phyloP scores from a whole-genome alignment of 2,329 filamentous ascomycete species.

The Neofusicoccum parvum region DNA sequence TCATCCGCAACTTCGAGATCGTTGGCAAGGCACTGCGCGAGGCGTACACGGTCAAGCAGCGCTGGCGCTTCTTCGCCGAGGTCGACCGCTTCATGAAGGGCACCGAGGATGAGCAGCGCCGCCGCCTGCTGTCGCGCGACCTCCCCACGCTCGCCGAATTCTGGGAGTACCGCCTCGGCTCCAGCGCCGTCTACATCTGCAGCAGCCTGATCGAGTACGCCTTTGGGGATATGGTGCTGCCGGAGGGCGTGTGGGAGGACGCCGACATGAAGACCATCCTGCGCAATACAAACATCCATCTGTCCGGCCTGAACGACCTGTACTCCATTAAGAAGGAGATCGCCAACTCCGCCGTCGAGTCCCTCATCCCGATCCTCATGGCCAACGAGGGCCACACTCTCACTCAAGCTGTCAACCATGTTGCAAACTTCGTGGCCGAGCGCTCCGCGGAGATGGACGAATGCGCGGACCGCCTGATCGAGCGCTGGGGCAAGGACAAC shows the following conservation, averaged over 20 bases:
- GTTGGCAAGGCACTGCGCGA: background rate
- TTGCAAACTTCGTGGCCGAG: background rate
- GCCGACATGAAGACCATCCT: background rate
- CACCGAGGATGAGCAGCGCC: slow-evolving; percentile 13
- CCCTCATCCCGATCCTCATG: slow-evolving; percentile 2
- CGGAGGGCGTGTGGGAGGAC: background rate
- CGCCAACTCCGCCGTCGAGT: background rate
- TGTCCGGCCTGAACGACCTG: slow-evolving; percentile 3
- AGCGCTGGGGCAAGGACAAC: background rate
- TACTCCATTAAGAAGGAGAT: slow-evolving; percentile 16
- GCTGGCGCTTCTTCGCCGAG: slow-evolving; percentile 2
- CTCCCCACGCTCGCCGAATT: slow-evolving; percentile 1
- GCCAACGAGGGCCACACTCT: background rate
- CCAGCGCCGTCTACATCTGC: slow-evolving; percentile 7
- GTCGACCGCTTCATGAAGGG: slow-evolving; percentile 7
- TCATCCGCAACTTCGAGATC: slow-evolving; percentile 11
- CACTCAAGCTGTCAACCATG: background rate
- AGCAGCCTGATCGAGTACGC: slow-evolving; percentile 2
- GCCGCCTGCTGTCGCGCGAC: background rate
- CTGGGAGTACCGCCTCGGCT: slow-evolving; percentile 12
- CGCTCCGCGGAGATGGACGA: background rate
- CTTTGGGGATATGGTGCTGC: background rate
- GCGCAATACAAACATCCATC: slow-evolving; percentile 9
- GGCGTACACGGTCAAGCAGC: background rate
- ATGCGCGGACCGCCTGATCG: background rate